phyloP scores from a whole-genome alignment of 352 stramenopile genomes.

The Phytophthora foliorum region DNA sequence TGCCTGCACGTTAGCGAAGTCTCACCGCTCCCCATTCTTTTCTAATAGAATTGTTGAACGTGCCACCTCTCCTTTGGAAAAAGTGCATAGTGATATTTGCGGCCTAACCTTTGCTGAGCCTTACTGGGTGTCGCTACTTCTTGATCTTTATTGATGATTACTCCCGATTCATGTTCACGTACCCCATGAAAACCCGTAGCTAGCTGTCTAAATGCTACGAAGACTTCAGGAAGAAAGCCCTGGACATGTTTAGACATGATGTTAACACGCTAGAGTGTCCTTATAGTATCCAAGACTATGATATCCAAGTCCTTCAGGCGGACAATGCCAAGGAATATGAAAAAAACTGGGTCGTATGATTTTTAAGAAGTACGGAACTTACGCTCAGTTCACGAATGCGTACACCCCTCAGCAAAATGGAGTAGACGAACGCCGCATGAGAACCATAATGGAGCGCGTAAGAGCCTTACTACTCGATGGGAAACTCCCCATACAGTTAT shows the following conservation, averaged over 20 bases:
- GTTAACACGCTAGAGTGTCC: not conserved
- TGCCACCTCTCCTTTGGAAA: conserved; percentile 1
- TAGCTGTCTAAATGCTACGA: conserved; percentile 21
- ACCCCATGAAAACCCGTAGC: too few species aligned
- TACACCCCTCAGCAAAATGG: conserved; percentile 21
- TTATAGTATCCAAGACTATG: not conserved
- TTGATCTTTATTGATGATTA: too few species aligned
- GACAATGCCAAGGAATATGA: conserved; percentile 13
- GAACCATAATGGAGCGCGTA: conserved; percentile 14
- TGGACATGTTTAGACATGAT: too few species aligned
- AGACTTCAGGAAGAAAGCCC: conserved; percentile 24
- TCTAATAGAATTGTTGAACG: conserved; percentile 21
- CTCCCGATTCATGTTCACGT: too few species aligned
- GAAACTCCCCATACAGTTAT: conserved; percentile 1
- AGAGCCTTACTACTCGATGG: not conserved
- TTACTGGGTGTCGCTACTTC: too few species aligned
- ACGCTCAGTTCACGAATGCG: conserved; percentile 17
- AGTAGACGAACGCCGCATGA: conserved; percentile 7
- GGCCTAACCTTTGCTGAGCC: conserved; percentile 3
- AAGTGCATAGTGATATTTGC: conserved; percentile 17
- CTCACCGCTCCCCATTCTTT: conserved; percentile 12
- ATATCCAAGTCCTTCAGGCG: not conserved
- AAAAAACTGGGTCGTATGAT: not conserved
- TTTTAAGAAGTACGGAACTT: not conserved
- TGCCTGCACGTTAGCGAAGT: conserved; percentile 14